Evolutionary conservation across 257 asterid genomes (phyloP).

Genomic region (Ocimum tenuiflorum): DNA sequence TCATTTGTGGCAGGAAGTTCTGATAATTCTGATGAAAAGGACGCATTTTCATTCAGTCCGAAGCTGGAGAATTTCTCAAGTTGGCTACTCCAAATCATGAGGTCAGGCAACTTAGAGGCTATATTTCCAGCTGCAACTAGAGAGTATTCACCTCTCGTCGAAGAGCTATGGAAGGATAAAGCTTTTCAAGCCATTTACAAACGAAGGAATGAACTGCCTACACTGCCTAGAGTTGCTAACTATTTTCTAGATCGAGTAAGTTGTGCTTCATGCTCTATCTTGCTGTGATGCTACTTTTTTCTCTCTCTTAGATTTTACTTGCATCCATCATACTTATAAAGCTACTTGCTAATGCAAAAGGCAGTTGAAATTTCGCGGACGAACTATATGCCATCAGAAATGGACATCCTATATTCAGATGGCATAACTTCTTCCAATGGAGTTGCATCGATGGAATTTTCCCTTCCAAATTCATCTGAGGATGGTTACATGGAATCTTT

Average conservation of each 20-base stretch:
- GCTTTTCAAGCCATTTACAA: slow-evolving; percentile 73
- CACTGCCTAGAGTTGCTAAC: slow-evolving; percentile 68
- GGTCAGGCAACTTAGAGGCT: slow-evolving; percentile 71
- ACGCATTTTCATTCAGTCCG: slow-evolving; percentile 45
- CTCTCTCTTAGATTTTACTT: neutral
- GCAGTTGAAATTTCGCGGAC: slow-evolving; percentile 68
- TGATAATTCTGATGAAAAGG: slow-evolving; percentile 38
- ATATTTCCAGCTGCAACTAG: slow-evolving; percentile 88
- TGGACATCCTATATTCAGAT: slow-evolving; percentile 83
- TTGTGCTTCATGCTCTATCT: neutral
- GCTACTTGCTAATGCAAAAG: slow-evolving; percentile 29
- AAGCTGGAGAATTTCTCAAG: slow-evolving; percentile 53
- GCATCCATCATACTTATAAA: slow-evolving; percentile 11
- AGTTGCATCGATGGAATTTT: slow-evolving; percentile 66
- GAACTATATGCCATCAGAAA: slow-evolving; percentile 75
- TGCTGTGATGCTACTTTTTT: neutral
- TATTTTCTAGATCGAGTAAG: slow-evolving; percentile 76
- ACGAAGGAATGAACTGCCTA: slow-evolving; percentile 61
- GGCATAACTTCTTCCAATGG: slow-evolving; percentile 74
- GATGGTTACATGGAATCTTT: slow-evolving; percentile 56
- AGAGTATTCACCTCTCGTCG: slow-evolving; percentile 64
- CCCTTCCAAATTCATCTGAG: slow-evolving; percentile 46
- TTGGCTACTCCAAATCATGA: slow-evolving; percentile 69
- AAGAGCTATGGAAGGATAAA: slow-evolving; percentile 62
- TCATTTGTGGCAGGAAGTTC: slow-evolving; percentile 33